Evolutionary conservation across 2,329 filamentous ascomycete genomes (phyloP), one percentile per base, ranked within the genome.

Genomic region (Xenoacremonium recifei): DNA sequence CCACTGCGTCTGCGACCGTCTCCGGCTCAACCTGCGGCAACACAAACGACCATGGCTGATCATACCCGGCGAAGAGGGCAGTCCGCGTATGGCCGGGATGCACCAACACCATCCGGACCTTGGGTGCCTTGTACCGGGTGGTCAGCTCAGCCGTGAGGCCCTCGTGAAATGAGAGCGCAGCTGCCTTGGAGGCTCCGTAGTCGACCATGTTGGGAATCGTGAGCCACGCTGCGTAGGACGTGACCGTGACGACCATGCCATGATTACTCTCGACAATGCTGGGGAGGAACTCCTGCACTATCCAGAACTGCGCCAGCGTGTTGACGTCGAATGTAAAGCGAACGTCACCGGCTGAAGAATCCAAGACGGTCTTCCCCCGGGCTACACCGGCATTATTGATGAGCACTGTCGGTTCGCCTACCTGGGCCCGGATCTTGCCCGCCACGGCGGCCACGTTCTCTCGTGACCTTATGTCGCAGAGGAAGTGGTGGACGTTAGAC

Each of bases 301-400:
- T 72, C 71, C 76, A 82, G 69, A 80, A 87, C 64, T 85, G 84
- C 3, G 81, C 72, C 21, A 89, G 61, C 0, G 80, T 70, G 65
- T 89, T 90, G 53, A 89, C 81, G 45, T 82, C 80, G 61, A 89
- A 87, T 38, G 83, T 85, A 54, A 83, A 77, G 27, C 77, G 76
- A 48, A 86, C 71, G 50, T 83, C 77, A 16, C 68, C 69, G 38
- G 82, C 77, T 1, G 73, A 72, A 17, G 73, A 62, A 20, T 76
- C 71, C 35, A 89, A 71, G 49, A 90, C 74, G 5, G 73, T 75
- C 50, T 79, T 79, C 46, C 81, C 82, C 42, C 74, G 74, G 13
- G 72, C 77, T 20, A 85, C 74, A 46, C 84, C 84, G 7, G 85
- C 84, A 57, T 87, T 87, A 68, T 87, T 86, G 67, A 87, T 83